Evolutionary conservation across 257 asterid genomes (phyloP).

Genomic region (Jacaranda copaia): DNA sequence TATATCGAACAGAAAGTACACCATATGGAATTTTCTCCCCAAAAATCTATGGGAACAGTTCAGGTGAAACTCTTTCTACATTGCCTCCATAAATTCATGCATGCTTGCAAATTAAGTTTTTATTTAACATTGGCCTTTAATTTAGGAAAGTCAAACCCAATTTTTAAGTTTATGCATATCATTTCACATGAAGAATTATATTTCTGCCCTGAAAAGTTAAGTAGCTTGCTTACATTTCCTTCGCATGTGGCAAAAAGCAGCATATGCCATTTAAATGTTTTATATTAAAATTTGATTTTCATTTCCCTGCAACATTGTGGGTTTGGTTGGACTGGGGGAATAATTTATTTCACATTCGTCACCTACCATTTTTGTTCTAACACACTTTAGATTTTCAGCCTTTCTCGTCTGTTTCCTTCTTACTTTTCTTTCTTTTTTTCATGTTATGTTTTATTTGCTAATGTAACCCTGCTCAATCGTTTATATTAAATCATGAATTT

Average conservation of each 20-base stretch:
- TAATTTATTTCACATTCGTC: slow-evolving; percentile 20
- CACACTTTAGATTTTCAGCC: slow-evolving; percentile 11
- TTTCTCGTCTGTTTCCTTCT: background rate
- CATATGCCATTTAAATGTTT: slow-evolving; percentile 26
- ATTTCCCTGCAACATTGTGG: slow-evolving; percentile 5
- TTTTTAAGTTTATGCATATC: background rate
- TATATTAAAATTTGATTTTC: slow-evolving; percentile 5
- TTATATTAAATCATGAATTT: background rate
- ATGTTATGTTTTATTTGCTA: slow-evolving; percentile 19
- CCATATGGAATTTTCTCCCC: slow-evolving; percentile 93
- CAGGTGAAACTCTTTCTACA: slow-evolving; percentile 62
- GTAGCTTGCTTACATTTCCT: slow-evolving; percentile 30
- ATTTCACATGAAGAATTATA: slow-evolving; percentile 15
- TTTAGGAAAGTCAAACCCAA: slow-evolving; percentile 20
- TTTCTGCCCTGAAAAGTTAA: slow-evolving; percentile 10
- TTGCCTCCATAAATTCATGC: slow-evolving; percentile 16
- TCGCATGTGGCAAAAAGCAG: slow-evolving; percentile 19
- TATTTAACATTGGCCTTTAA: background rate
- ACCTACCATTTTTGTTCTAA: slow-evolving; percentile 1
- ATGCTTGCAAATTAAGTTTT: slow-evolving; percentile 13
- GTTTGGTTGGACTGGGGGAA: slow-evolving; percentile 18
- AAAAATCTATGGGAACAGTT: slow-evolving; percentile 98
- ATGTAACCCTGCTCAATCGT: background rate
- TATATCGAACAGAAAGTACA: slow-evolving; percentile 93
- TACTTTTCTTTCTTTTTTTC: background rate